A percentile compares a stretch with the other conserved stretches of the same genome.
Evolutionary conservation across 179 eudicot genomes (phyloP).

Genomic region (Pouteria campechiana): DNA sequence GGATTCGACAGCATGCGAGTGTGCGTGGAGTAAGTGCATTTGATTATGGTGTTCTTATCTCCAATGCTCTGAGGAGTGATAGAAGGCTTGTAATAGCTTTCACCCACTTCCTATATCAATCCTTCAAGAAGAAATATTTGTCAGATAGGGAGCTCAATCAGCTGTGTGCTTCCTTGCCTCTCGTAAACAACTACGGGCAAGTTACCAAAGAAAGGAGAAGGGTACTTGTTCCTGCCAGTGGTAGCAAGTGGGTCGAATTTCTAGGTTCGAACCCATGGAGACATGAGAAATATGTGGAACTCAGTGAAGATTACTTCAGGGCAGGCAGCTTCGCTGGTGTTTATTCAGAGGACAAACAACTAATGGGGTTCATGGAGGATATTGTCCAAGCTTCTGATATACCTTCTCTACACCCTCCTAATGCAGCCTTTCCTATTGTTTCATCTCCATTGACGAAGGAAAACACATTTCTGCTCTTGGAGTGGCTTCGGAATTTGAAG

Average conservation of each 20-base stretch:
- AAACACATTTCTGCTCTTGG: constrained; percentile 19
- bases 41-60: constrained; percentile 3
- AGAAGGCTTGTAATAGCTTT: constrained; percentile 4
- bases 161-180: constrained; percentile 2
- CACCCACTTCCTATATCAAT: constrained; percentile 23
- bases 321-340: constrained; percentile 15
- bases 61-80: neutral
- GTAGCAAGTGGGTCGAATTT: constrained; percentile 27
- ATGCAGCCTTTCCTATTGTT: constrained; percentile 3
- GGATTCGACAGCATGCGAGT: constrained; percentile 5
- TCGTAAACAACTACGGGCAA: constrained; percentile 13
- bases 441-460: constrained; percentile 18
- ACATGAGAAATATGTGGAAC: constrained; percentile 7
- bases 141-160: constrained; percentile 4
- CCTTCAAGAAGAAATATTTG: constrained; percentile 4
- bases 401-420: constrained; percentile 20
- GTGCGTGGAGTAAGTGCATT: constrained; percentile 1
- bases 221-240: constrained; percentile 15
- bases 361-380: constrained; percentile 10
- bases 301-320: constrained; percentile 17
- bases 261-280: constrained; percentile 6
- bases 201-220: neutral
- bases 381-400: constrained; percentile 13
- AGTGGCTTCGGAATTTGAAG: constrained; percentile 15
- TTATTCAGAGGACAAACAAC: constrained; percentile 5